Evolutionary conservation across 148 eudicot genomes (phyloP), one percentile per base, ranked within the genome.

Genomic region (Vaccinium darrowii): DNA sequence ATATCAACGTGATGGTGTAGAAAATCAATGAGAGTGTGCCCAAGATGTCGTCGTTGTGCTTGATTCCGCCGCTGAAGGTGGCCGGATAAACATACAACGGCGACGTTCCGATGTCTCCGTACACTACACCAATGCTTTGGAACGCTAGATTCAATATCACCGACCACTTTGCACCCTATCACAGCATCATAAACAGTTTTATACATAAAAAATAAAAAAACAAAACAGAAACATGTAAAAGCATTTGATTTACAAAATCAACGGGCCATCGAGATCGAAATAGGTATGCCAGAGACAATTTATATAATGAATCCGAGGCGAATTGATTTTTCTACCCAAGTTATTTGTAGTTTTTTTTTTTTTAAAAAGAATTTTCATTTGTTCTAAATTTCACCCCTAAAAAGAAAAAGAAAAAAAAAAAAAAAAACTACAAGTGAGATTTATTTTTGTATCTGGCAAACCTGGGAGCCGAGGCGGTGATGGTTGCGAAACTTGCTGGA

Each of bases 51-150:
- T 86, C 85, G 53, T 76, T 76, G 43, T 84, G 62, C 2, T 84
- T 53, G 60, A 88, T 81, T 21, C 86, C 86, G 33, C 78, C 51
- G 67, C 76, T 74, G 81, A 88, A 88, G 54, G 80, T 78, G 19
- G 79, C 53, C 1, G 82, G 23, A 9, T 56, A 84, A 53, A 77
- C 84, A 50, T 88, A 88, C 5, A 88, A 71, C 54, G 90, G 90
- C 14, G 88, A 85, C 21, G 90, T 88, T 0, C 90, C 88, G 18
- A 88, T 54, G 82, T 88, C 90, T 2, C 90, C 90, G 8, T 80
- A 88, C 73, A 88, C 87, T 14, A 88, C 84, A 8, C 90, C 90
- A 3, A 85, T 75, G 87, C 87, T 81, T 65, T 85, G 87, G 43
- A 85, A 85, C 3, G 87, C 87, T 16, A 85, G 77, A 8, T 47